phyloP scores from a whole-genome alignment of 768 basidiomycete genomes.

The Exsudoporus frostii region DNA sequence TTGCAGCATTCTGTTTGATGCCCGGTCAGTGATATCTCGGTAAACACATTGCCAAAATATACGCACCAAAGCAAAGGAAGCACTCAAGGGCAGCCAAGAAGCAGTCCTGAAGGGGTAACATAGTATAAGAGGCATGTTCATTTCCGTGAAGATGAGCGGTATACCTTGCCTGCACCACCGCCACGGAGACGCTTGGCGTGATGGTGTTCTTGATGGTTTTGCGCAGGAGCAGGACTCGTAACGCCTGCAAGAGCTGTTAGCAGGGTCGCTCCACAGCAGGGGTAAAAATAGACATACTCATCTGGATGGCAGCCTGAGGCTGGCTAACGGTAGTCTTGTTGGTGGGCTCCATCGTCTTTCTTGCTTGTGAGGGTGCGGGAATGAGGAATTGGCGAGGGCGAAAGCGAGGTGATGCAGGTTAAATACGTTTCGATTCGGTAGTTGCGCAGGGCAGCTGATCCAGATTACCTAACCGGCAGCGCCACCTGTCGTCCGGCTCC shows the following conservation, averaged over 20 bases:
- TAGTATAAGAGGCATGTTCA: neutral
- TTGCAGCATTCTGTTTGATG: constrained; percentile 59
- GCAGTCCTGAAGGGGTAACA: constrained; percentile 49
- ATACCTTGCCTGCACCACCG: constrained; percentile 66
- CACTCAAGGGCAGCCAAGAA: constrained; percentile 58
- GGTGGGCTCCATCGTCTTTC: constrained; percentile 30
- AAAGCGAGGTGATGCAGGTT: constrained; percentile 1
- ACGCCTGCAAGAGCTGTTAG: constrained; percentile 34
- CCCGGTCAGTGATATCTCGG: neutral
- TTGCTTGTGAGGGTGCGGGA: constrained; percentile 24
- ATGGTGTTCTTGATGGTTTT: constrained; percentile 40
- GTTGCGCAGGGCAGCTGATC: neutral
- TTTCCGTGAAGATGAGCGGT: neutral
- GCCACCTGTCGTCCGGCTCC: too few relatives aligned
- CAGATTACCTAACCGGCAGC: constrained; percentile 2
- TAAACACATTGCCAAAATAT: neutral
- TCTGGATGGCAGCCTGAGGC: constrained; percentile 57
- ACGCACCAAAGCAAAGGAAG: constrained; percentile 72
- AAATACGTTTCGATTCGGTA: constrained; percentile 11
- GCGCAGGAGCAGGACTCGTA: constrained; percentile 42
- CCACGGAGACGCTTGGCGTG: constrained; percentile 62
- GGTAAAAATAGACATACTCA: constrained; percentile 47
- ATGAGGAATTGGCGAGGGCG: neutral
- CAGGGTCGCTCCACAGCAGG: neutral
- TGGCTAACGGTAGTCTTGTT: constrained; percentile 43